phyloP scores from a whole-genome alignment of 1,284 basidiomycete species.

The Papiliotrema terrestris region DNA sequence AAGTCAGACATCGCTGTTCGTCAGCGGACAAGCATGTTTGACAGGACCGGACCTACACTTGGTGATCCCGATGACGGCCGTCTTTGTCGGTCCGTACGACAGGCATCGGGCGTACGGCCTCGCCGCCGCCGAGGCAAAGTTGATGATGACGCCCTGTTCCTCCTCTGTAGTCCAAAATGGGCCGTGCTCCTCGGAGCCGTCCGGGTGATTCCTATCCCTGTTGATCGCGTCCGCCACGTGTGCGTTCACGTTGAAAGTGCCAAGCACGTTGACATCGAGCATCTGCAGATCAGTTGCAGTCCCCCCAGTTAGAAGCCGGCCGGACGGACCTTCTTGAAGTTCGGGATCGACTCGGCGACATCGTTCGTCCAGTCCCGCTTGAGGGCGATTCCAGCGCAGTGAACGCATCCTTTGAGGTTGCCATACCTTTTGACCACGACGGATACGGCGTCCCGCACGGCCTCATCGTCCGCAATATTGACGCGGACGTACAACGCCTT shows the following conservation, averaged over 20 bases:
- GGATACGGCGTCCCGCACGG: constrained; percentile 26
- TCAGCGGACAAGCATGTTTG: background rate
- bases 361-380: constrained; percentile 40
- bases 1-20: constrained; percentile 32
- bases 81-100: constrained; percentile 41
- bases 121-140: constrained; percentile 42
- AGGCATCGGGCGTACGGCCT: constrained; percentile 37
- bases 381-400: constrained; percentile 42
- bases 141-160: constrained; percentile 44
- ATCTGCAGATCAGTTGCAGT: constrained; percentile 17
- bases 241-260: constrained; percentile 42
- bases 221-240: constrained; percentile 44
- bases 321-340: constrained; percentile 33
- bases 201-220: constrained; percentile 29
- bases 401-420: constrained; percentile 36
- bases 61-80: constrained; percentile 41
- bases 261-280: constrained; percentile 39
- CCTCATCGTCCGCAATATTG: constrained; percentile 33
- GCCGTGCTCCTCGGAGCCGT: constrained; percentile 16
- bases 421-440: constrained; percentile 18
- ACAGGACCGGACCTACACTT: constrained; percentile 16
- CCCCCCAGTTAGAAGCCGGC: background rate
- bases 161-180: constrained; percentile 37
- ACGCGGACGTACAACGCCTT: constrained; percentile 28
- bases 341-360: constrained; percentile 32